Percentiles rank a stretch among this genome's conserved stretches.
Evolutionary conservation across 225 moss, liverwort and hornwort species (phyloP).

Genomic region (Marchantia polymorpha): DNA sequence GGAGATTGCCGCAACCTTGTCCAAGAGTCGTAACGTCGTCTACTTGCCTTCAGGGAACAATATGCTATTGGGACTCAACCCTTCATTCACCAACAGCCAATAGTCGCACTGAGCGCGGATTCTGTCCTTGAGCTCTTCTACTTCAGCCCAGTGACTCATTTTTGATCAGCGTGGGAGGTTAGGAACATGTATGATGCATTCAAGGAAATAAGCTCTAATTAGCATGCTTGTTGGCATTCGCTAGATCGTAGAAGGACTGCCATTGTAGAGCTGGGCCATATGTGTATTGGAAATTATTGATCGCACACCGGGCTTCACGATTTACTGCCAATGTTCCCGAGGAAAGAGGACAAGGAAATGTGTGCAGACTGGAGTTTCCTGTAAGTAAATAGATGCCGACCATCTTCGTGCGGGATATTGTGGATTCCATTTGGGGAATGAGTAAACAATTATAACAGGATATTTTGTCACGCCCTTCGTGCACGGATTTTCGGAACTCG

Average conservation of each 20-base stretch:
- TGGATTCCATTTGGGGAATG: neutral
- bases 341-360: neutral
- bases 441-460: neutral
- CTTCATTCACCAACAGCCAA: slow-evolving; percentile 37
- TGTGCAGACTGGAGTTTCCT: neutral
- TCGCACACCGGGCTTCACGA: neutral
- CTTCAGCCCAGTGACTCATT: slow-evolving; percentile 22
- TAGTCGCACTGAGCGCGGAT: slow-evolving; percentile 17
- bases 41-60: slow-evolving; percentile 86
- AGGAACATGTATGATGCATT: slow-evolving; percentile 16
- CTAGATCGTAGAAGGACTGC: slow-evolving; percentile 13
- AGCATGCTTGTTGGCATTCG: neutral
- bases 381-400: slow-evolving; percentile 1
- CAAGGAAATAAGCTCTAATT: slow-evolving; percentile 11
- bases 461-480: neutral
- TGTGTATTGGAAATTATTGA: slow-evolving; percentile 3
- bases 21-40: slow-evolving; percentile 85
- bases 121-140: slow-evolving; percentile 7
- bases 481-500: neutral
- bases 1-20: slow-evolving; percentile 80
- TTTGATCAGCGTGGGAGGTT: slow-evolving; percentile 31
- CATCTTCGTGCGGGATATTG: slow-evolving; percentile 1
- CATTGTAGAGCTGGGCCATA: neutral
- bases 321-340: neutral
- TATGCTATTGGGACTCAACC: slow-evolving; percentile 85